Evolutionary conservation across 352 stramenopile genomes (phyloP).

Genomic region (Phytophthora parvispora): DNA sequence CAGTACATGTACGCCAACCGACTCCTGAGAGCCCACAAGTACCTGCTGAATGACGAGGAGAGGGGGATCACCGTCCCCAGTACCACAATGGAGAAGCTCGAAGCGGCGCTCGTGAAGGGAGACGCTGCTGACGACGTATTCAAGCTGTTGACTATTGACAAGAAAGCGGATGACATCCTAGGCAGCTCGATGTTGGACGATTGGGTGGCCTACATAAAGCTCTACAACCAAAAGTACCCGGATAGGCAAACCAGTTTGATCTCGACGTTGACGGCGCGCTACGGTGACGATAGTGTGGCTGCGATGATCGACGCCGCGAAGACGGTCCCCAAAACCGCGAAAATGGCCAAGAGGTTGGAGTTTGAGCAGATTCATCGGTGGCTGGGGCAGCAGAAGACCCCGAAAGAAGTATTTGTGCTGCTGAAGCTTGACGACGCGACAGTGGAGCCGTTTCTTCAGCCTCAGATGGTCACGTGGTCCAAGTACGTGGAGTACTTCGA

Average conservation of each 20-base stretch:
- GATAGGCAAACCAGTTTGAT: slow-evolving; percentile 12
- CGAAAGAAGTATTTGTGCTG: not conserved
- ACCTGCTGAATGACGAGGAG: not conserved
- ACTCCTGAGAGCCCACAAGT: not conserved
- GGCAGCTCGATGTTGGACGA: not conserved
- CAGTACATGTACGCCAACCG: no score
- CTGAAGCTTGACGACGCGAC: not conserved
- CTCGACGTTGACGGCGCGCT: slow-evolving; percentile 10
- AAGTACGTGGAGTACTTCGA: slow-evolving; percentile 16
- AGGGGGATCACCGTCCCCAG: not conserved
- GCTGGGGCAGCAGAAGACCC: not conserved
- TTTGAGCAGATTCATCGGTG: slow-evolving; percentile 10
- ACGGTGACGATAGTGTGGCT: slow-evolving; percentile 15
- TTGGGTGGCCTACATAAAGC: slow-evolving; percentile 20
- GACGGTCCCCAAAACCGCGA: not conserved
- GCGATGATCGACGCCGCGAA: slow-evolving; percentile 25
- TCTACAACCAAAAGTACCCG: slow-evolving; percentile 23
- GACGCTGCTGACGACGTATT: not conserved
- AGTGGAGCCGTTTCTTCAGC: slow-evolving; percentile 5
- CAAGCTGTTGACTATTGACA: not conserved
- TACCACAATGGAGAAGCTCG: not conserved
- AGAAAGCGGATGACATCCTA: not conserved
- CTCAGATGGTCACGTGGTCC: slow-evolving; percentile 11
- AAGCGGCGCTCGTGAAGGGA: not conserved
- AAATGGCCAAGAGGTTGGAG: slow-evolving; percentile 6